Base-by-base conservation (phyloP, 2,329 filamentous ascomycete species). In the Cryphonectria radicalis region DNA sequence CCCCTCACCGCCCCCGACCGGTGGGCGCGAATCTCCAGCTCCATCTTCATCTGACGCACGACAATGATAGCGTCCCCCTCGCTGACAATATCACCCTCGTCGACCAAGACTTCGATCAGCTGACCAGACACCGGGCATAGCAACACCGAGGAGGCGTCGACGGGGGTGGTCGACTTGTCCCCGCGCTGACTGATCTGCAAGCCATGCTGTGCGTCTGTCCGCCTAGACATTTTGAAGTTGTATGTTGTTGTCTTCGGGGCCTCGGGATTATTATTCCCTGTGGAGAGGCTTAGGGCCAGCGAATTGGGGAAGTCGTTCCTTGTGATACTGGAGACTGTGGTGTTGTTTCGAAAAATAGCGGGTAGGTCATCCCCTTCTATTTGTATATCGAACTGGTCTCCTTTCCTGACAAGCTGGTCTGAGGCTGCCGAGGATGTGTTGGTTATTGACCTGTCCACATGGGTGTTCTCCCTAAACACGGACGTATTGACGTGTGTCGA, bases 11-110 rank as follows among this genome's bases (percentile, higher is more conserved):
- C 77, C 0, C 88, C 88, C 0, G 81, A 80, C 5, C 81, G 81
- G 22, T 82, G 80, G 69, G 82, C 83, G 32, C 89, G 78, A 3
- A 91, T 85, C 75, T 91, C 89, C n/a, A 91, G 78, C 74, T 91
- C 89, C 89, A 91, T 91, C 79, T 91, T 91, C 88, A 91, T 91
- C 78, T 91, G 89, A 78, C 87, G 87, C 28, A 91, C 84, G 25
- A 91, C 87, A 10, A 81, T 86, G 74, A 91, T 80, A 0, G 86
- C 79, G 55, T 90, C 84, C 1, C 87, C 87, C 72, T 85, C 80
- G 28, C 77, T 77, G 0, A 89, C 79, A 8, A 77, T 74, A 71
- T 89, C 85, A 0, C 86, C 87, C 4, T 83, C 82, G 7, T 86
- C 82, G 0, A 91, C 87, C 2, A 88, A 75, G 0, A 91, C 79